phyloP scores from a whole-genome alignment of 345 rosid species.

The Citrus inodora region DNA sequence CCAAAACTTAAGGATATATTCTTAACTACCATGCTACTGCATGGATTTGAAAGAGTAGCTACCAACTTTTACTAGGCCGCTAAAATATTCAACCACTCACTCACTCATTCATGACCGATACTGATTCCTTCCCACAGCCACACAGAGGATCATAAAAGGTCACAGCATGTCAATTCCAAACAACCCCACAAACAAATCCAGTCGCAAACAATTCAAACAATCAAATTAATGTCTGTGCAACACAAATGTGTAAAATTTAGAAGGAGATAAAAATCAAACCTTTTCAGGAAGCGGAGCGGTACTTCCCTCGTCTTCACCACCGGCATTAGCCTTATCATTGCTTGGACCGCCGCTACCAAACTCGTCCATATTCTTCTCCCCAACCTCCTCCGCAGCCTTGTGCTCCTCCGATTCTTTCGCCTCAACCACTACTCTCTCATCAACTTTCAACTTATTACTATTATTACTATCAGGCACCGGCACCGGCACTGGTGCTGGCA shows the following conservation, averaged over 20 bases:
- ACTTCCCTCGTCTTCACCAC: conserved; percentile 52
- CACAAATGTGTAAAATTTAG: not conserved
- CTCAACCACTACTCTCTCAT: conserved; percentile 28
- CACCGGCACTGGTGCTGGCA: conserved; percentile 1
- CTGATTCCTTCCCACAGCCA: no score
- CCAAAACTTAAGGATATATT: not conserved
- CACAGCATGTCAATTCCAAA: no score
- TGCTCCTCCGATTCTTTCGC: conserved; percentile 20
- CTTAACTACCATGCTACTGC: no score
- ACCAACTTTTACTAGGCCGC: no score
- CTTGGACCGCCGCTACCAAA: conserved; percentile 36
- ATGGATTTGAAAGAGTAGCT: no score
- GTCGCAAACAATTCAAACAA: not conserved
- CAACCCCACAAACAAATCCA: not conserved
- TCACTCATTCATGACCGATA: no score
- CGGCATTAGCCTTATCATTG: conserved; percentile 40
- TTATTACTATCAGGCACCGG: conserved; percentile 5
- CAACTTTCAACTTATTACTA: conserved; percentile 12
- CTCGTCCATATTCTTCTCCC: conserved; percentile 47
- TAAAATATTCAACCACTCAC: no score
- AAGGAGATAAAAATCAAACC: conserved; percentile 24
- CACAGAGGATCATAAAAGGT: no score
- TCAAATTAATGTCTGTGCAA: not conserved
- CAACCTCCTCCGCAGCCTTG: conserved; percentile 30
- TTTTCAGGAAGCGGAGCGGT: conserved; percentile 53